Base-by-base conservation (phyloP, 2,329 filamentous ascomycete genomes). In the Aulographum hederae region DNA sequence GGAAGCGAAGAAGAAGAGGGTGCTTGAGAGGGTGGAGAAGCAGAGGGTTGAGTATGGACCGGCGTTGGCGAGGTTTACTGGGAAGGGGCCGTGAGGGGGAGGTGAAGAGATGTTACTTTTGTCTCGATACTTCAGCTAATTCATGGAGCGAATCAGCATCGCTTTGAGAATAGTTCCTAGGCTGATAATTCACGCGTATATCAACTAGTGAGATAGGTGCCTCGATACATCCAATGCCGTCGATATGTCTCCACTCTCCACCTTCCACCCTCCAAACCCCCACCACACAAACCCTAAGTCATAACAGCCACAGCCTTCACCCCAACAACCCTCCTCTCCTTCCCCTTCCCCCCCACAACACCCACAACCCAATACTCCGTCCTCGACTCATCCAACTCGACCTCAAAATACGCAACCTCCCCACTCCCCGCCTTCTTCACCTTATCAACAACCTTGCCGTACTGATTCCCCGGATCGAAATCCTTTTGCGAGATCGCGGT, bases 41-140 rank as follows among this genome's bases (percentile, higher is more conserved):
- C 70, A 80, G 52, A 67, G 78, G 51, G 67, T 66, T 36, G 77
- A 86, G 41, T 61, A 94, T 41, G 89, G 89, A 0, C 85, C 86
- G 38, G 82, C 84, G 30, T 56, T 98, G 50, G 75, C 73, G 36
- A 68, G 89, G 43, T 98, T 98, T 58, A 81, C 74, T 12, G 72
- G 69, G 52, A 85, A 75, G 54, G 69, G 47, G 10, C 42, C 43
- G 6, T 48, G 46, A 38, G 15, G n/a, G n/a, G n/a, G n/a, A n/a
- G n/a, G n/a, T 12, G 21, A 12, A 10, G 10, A 25, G 21, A 25
- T n/a, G n/a, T n/a, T n/a, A n/a, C n/a, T n/a, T n/a, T n/a, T n/a
- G n/a, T n/a, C n/a, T n/a, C n/a, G n/a, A n/a, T n/a, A n/a, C n/a
- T n/a, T n/a, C n/a, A n/a, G n/a, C n/a, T n/a, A n/a, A n/a, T n/a